Conservation (phyloP, 1,139 yeast species). For the Pneumocystis jirovecii region DNA sequence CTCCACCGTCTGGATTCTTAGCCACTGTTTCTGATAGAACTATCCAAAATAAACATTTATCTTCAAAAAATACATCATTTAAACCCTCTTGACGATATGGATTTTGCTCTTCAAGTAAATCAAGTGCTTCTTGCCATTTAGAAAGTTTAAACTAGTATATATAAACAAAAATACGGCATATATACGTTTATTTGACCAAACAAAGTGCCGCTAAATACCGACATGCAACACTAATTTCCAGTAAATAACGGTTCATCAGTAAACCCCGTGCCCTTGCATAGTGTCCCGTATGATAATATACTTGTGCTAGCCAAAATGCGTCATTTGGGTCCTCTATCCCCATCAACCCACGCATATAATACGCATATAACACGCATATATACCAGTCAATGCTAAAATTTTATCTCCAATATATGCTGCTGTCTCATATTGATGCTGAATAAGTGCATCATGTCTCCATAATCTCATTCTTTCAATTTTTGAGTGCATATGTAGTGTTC, state of each 20-base stretch:
- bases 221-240: constrained; percentile 50
- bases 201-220: constrained; percentile 71
- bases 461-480: constrained; percentile 75
- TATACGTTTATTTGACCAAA: constrained; percentile 22
- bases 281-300: constrained; percentile 58
- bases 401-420: constrained; percentile 91
- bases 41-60: background rate
- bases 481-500: background rate
- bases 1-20: constrained; percentile 15
- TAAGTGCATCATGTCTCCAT: constrained; percentile 88
- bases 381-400: constrained; percentile 49
- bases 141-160: constrained; percentile 40
- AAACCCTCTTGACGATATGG: constrained; percentile 34
- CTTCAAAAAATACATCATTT: background rate
- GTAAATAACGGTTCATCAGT: constrained; percentile 26
- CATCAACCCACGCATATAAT: background rate
- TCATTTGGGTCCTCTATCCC: constrained; percentile 67
- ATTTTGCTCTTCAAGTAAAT: constrained; percentile 67
- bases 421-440: constrained; percentile 82
- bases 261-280: constrained; percentile 67
- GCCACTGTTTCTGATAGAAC: background rate
- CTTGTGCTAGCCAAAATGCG: constrained; percentile 94
- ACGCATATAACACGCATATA: background rate
- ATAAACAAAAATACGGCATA: background rate
- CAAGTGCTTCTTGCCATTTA: constrained; percentile 79